phyloP scores from a whole-genome alignment of 2,329 filamentous ascomycete species.

The Xylaria sp. region DNA sequence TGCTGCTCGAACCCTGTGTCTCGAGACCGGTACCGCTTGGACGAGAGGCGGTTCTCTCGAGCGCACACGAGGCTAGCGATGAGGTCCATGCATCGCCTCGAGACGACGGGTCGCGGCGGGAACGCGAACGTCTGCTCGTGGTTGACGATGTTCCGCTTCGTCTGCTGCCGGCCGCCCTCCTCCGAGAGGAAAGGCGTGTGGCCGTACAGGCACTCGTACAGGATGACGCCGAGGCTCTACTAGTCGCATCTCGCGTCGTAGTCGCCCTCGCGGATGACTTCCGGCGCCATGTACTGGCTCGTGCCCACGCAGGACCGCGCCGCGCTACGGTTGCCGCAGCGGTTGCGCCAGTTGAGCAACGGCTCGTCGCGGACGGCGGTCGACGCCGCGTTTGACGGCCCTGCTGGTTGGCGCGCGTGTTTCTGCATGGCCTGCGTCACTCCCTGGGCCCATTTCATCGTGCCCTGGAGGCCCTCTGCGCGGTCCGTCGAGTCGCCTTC shows the following conservation, averaged over 20 bases:
- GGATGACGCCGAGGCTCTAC: constrained; percentile 95
- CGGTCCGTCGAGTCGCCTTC: constrained; percentile 78
- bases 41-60: constrained; percentile 80
- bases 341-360: constrained; percentile 77
- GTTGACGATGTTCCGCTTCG: constrained; percentile 85
- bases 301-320: constrained; percentile 92
- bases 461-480: constrained; percentile 52
- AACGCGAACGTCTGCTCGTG: constrained; percentile 78
- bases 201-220: constrained; percentile 94
- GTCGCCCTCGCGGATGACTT: constrained; percentile 81
- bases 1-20: constrained; percentile 55
- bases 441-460: constrained; percentile 55
- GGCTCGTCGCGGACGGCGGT: constrained; percentile 53
- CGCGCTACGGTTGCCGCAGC: constrained; percentile 73
- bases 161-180: constrained; percentile 76
- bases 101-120: constrained; percentile 73
- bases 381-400: background rate
- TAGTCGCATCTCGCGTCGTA: constrained; percentile 96
- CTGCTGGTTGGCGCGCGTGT: constrained; percentile 51
- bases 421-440: constrained; percentile 54
- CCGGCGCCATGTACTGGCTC: constrained; percentile 98
- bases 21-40: constrained; percentile 76
- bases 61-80: constrained; percentile 78
- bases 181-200: constrained; percentile 89
- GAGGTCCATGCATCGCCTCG: constrained; percentile 78